A percentile compares a stretch with the other conserved stretches of the same genome.
phyloP scores from a whole-genome alignment of 2,329 filamentous ascomycete species.

The Beauveria pseudobassiana region DNA sequence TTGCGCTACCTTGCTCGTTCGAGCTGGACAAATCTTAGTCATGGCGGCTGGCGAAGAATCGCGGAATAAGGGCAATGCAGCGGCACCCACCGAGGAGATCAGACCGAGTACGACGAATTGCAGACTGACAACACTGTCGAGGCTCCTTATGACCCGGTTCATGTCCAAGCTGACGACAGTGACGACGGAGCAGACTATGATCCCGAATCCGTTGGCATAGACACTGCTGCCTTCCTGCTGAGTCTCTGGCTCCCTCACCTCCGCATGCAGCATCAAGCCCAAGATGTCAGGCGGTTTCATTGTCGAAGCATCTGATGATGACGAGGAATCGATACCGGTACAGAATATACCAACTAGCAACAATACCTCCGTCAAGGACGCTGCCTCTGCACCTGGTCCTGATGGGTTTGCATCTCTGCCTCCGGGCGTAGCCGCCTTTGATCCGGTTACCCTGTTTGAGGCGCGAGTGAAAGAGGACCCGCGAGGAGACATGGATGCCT shows the following conservation, averaged over 20 bases:
- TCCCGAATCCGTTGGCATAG: conserved; percentile 45
- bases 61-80: conserved; percentile 48
- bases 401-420: conserved; percentile 25
- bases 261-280: conserved; percentile 36
- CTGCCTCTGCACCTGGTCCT: conserved; percentile 14
- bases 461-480: conserved; percentile 88
- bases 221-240: conserved; percentile 17
- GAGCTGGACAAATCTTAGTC: conserved; percentile 2
- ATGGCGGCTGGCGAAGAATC: conserved; percentile 36
- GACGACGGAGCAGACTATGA: conserved; percentile 52
- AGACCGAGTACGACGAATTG: conserved; percentile 48
- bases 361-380: conserved; percentile 5
- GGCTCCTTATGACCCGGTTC: conserved; percentile 41
- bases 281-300: conserved; percentile 54
- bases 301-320: conserved; percentile 51
- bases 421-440: conserved; percentile 40
- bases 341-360: conserved; percentile 11
- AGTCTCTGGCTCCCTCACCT: not conserved
- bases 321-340: conserved; percentile 9
- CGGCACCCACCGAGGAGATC: conserved; percentile 43
- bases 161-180: conserved; percentile 38
- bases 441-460: conserved; percentile 74
- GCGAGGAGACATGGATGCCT: conserved; percentile 85
- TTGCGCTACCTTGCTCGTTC: not conserved
- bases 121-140: conserved; percentile 43